Conservation (phyloP, 345 rosid genomes). For the Cardamine occulta region DNA sequence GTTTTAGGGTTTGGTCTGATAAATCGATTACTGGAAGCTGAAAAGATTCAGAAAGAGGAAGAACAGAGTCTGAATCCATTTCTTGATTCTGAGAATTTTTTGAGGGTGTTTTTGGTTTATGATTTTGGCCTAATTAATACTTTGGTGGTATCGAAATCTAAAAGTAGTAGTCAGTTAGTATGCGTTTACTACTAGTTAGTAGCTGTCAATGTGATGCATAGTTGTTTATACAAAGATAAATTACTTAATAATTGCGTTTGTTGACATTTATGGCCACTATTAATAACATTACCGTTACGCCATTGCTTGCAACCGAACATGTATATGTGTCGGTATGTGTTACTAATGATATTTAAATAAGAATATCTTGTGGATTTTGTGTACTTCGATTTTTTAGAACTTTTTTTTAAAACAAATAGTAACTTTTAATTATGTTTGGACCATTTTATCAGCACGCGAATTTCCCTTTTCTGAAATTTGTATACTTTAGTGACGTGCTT, state of each 20-base stretch:
- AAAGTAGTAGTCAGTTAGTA: neutral
- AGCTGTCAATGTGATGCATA: neutral
- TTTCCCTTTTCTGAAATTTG: neutral
- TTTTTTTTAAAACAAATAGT: neutral
- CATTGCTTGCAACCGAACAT: too few species aligned
- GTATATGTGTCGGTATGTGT: too few species aligned
- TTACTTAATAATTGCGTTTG: too few species aligned
- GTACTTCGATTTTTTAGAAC: too few species aligned
- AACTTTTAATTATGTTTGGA: too few species aligned
- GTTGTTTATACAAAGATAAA: neutral
- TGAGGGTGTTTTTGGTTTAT: neutral
- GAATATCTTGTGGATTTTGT: too few species aligned
- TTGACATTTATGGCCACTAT: too few species aligned
- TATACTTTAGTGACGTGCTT: neutral
- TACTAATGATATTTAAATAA: too few species aligned
- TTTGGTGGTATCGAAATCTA: neutral
- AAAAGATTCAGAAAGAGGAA: neutral
- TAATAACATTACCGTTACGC: too few species aligned
- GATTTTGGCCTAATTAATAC: neutral
- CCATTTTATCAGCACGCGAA: neutral
- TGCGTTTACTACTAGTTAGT: neutral
- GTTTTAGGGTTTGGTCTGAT: constrained; percentile 20
- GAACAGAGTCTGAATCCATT: constrained; percentile 37
- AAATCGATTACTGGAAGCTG: constrained; percentile 33
- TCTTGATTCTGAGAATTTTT: constrained; percentile 11